Evolutionary conservation across 2,329 filamentous ascomycete species (phyloP).

Genomic region (Pyricularia sp.): DNA sequence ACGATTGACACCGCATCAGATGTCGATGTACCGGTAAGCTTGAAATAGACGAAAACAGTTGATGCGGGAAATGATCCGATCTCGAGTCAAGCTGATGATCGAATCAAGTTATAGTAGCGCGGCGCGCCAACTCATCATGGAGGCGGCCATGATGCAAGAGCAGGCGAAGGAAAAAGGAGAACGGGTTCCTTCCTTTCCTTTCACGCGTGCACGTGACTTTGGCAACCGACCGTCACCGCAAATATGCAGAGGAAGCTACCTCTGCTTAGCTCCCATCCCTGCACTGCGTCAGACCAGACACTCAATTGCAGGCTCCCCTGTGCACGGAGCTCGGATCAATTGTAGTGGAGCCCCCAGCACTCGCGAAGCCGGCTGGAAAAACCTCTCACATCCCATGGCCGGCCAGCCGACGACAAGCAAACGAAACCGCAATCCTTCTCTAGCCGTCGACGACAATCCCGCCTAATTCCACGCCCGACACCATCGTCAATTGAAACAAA

Average conservation of each 20-base stretch:
- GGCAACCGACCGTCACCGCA: not conserved
- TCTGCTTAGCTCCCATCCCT: not conserved
- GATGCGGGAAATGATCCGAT: not conserved
- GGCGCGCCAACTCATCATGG: not conserved
- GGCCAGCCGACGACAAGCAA: not conserved
- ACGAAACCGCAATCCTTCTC: not conserved
- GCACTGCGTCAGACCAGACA: not conserved
- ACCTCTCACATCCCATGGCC: not conserved
- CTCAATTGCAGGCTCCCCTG: not conserved
- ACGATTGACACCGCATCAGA: not conserved
- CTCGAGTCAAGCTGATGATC: not conserved
- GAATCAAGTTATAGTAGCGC: not conserved
- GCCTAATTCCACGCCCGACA: not conserved
- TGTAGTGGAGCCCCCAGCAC: not conserved
- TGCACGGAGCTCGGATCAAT: slow-evolving; percentile 1
- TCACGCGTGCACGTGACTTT: not conserved
- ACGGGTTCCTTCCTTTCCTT: not conserved
- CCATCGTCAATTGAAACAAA: not conserved
- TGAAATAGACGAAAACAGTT: not conserved
- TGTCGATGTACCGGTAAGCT: not conserved
- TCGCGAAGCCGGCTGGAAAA: not conserved
- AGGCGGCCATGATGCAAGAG: not conserved
- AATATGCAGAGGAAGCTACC: not conserved
- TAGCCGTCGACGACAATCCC: not conserved
- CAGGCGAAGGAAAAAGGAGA: not conserved